Conservation (phyloP, 176 grass and related monocot genomes). For the Rhynchospora breviuscula region DNA sequence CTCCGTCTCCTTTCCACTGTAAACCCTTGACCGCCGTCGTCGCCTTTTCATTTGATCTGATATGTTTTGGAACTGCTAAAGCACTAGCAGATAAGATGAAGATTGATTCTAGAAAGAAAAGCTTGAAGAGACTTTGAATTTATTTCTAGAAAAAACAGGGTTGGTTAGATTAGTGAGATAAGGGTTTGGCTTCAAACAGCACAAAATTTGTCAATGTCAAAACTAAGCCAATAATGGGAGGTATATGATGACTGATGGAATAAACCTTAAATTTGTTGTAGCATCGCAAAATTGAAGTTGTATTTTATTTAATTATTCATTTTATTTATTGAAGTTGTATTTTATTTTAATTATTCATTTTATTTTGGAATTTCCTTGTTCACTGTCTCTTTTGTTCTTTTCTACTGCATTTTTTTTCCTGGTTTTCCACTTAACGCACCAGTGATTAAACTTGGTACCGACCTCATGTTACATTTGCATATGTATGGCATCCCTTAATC, state of each 20-base stretch:
- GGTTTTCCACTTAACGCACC: too few relatives aligned
- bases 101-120: constrained; percentile 85
- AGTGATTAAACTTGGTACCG: too few relatives aligned
- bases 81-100: constrained; percentile 66
- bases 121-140: constrained; percentile 72
- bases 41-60: too few relatives aligned
- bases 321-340: constrained; percentile 19
- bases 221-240: constrained; percentile 15
- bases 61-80: constrained; percentile 28
- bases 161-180: constrained; percentile 17
- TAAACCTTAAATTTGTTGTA: constrained; percentile 18
- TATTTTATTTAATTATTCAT: constrained; percentile 15
- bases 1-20: too few relatives aligned
- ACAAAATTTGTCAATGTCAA: not conserved
- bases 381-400: too few relatives aligned
- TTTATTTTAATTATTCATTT: constrained; percentile 14
- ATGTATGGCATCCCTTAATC: too few relatives aligned
- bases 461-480: too few relatives aligned
- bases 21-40: too few relatives aligned
- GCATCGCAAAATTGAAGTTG: constrained; percentile 7
- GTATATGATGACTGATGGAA: constrained; percentile 5
- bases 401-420: too few relatives aligned
- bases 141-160: not conserved
- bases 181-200: constrained; percentile 2
- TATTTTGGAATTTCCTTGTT: too few relatives aligned